Conservation (phyloP, 495 filamentous ascomycete genomes). For the Lophium mytilinum region DNA sequence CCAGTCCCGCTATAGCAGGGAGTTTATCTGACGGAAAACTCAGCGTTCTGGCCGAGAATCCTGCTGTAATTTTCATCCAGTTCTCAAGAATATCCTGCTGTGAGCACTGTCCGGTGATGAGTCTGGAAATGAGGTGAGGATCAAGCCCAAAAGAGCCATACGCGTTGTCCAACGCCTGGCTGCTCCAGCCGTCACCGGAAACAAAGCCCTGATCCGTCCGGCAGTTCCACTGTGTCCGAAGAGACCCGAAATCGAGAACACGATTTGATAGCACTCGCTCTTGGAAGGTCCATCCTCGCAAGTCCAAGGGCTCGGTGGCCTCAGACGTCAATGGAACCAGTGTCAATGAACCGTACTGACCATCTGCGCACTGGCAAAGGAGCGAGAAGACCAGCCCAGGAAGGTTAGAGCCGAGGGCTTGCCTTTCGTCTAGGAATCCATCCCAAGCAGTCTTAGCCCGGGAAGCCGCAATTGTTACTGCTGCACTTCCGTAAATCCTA, state of each 20-base stretch:
- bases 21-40: slow-evolving; percentile 22
- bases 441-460: background rate
- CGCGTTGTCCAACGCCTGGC: background rate
- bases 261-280: slow-evolving; percentile 18
- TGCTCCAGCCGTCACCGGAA: slow-evolving; percentile 1
- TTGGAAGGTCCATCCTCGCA: slow-evolving; percentile 22
- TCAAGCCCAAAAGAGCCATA: background rate
- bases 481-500: slow-evolving; percentile 1
- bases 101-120: background rate
- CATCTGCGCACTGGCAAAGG: background rate
- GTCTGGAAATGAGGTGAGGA: background rate
- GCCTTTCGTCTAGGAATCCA: background rate
- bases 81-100: background rate
- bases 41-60: slow-evolving; percentile 5
- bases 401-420: background rate
- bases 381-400: background rate
- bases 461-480: background rate
- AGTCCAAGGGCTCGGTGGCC: slow-evolving; percentile 8
- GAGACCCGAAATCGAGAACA: slow-evolving; percentile 14
- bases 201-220: background rate
- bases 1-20: slow-evolving; percentile 28
- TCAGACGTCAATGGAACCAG: background rate
- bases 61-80: background rate
- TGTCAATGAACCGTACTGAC: background rate
- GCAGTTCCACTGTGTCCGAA: background rate